Conservation (phyloP, 2,329 filamentous ascomycete species). For the Ophiocordyceps unilateralis region DNA sequence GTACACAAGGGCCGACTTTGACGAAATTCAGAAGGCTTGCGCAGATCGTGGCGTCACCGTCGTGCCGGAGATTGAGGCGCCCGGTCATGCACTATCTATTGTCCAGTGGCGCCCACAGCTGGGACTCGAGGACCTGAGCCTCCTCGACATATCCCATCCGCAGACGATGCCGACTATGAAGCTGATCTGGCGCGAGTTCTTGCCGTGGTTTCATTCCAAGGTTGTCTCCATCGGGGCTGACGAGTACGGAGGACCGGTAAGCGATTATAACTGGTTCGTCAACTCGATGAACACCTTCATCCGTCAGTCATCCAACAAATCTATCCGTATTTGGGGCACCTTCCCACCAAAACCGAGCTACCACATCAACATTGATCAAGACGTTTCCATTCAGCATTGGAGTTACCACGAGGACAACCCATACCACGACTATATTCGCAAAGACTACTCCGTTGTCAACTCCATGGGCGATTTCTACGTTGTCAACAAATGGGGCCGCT, state of each 20-base stretch:
- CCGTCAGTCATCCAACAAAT: constrained; percentile 23
- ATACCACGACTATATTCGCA: constrained; percentile 6
- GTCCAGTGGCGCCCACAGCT: constrained; percentile 42
- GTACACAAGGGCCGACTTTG: constrained; percentile 31
- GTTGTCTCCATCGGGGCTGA: constrained; percentile 38
- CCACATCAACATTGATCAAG: constrained; percentile 3
- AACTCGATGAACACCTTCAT: constrained; percentile 26
- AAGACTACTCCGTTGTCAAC: constrained; percentile 9
- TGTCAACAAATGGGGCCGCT: constrained; percentile 11
- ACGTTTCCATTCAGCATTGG: constrained; percentile 20
- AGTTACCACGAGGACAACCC: constrained; percentile 7
- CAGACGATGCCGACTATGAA: constrained; percentile 33
- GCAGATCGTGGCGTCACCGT: constrained; percentile 37
- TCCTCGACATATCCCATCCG: constrained; percentile 26
- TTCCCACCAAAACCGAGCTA: constrained; percentile 8
- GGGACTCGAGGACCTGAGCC: constrained; percentile 27
- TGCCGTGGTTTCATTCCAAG: constrained; percentile 38
- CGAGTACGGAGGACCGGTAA: constrained; percentile 29
- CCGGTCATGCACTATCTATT: constrained; percentile 37
- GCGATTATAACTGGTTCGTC: constrained; percentile 30
- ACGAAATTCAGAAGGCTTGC: constrained; percentile 32
- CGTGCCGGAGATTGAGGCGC: constrained; percentile 41
- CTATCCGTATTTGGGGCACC: constrained; percentile 35
- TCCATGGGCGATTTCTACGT: constrained; percentile 9
- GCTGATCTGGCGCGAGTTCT: constrained; percentile 31